phyloP scores from a whole-genome alignment of 2,329 filamentous ascomycete genomes.

The Cladosporium velox region DNA sequence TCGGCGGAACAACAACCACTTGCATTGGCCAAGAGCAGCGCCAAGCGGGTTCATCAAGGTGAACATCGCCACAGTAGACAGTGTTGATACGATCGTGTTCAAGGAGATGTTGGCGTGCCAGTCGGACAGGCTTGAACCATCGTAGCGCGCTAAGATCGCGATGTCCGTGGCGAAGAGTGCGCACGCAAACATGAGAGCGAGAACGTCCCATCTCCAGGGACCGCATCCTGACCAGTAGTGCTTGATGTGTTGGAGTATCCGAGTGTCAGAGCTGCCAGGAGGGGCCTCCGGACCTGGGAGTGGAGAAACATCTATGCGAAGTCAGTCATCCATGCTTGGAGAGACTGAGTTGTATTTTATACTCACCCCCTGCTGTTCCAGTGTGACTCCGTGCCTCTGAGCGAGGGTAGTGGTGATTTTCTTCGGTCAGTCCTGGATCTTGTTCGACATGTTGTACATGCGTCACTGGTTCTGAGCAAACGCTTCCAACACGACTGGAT shows the following conservation, averaged over 20 bases:
- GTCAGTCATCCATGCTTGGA: not conserved
- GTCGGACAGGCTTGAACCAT: not conserved
- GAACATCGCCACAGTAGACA: constrained; percentile 1
- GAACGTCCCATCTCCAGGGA: not conserved
- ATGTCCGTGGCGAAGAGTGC: not conserved
- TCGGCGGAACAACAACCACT: not conserved
- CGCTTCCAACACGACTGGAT: not conserved
- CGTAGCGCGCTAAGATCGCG: not conserved
- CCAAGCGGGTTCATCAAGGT: not conserved
- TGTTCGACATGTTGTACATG: not conserved
- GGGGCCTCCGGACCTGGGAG: not conserved
- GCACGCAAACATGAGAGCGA: not conserved
- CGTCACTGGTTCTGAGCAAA: not conserved
- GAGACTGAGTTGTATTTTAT: not conserved
- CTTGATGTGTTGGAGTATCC: not conserved
- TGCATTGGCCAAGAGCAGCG: not conserved
- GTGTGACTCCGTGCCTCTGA: not conserved
- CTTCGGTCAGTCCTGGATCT: not conserved
- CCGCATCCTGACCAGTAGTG: not conserved
- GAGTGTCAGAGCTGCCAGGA: not conserved
- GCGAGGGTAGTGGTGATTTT: not conserved
- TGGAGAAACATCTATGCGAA: not conserved
- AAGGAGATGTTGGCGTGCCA: not conserved
- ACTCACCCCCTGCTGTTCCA: not conserved
- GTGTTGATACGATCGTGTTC: not conserved